phyloP scores from a whole-genome alignment of 331 rosid genomes.

The Rosa hybrid region DNA sequence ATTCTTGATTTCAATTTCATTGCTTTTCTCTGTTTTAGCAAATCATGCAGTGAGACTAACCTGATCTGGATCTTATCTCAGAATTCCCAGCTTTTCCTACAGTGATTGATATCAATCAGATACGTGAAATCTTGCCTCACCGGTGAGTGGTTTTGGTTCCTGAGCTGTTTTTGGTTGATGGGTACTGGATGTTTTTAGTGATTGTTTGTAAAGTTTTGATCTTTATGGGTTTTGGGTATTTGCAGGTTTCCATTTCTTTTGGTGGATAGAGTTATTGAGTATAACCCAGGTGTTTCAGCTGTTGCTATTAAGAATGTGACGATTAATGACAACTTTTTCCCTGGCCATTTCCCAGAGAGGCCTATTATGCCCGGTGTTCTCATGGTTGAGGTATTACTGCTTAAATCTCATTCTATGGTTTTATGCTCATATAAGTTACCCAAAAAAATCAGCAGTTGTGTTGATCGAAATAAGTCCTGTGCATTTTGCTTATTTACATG shows the following conservation, averaged over 20 bases:
- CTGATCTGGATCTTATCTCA: slow-evolving; percentile 18
- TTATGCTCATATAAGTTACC: neutral
- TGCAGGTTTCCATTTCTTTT: slow-evolving; percentile 89
- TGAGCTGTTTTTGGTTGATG: neutral
- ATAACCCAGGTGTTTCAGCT: slow-evolving; percentile 89
- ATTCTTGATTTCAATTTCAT: neutral
- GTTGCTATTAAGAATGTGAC: slow-evolving; percentile 95
- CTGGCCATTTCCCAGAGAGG: slow-evolving; percentile 97
- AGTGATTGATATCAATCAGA: slow-evolving; percentile 80
- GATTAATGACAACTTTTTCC: slow-evolving; percentile 90
- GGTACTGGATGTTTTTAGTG: neutral
- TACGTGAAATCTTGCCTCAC: slow-evolving; percentile 88
- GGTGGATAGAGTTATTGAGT: slow-evolving; percentile 97
- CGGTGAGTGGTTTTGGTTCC: slow-evolving; percentile 37
- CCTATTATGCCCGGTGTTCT: slow-evolving; percentile 99
- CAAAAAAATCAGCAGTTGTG: no score
- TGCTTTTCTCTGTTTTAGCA: neutral
- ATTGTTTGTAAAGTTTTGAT: neutral
- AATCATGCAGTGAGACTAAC: neutral
- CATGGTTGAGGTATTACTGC: slow-evolving; percentile 62
- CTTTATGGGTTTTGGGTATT: slow-evolving; percentile 14
- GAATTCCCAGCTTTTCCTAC: slow-evolving; percentile 43
- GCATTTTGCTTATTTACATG: slow-evolving; percentile 2
- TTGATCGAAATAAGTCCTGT: neutral
- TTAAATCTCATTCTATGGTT: neutral